Evolutionary conservation across 192 early-diverging fungal species (phyloP).

Genomic region (Coemansia sp.): DNA sequence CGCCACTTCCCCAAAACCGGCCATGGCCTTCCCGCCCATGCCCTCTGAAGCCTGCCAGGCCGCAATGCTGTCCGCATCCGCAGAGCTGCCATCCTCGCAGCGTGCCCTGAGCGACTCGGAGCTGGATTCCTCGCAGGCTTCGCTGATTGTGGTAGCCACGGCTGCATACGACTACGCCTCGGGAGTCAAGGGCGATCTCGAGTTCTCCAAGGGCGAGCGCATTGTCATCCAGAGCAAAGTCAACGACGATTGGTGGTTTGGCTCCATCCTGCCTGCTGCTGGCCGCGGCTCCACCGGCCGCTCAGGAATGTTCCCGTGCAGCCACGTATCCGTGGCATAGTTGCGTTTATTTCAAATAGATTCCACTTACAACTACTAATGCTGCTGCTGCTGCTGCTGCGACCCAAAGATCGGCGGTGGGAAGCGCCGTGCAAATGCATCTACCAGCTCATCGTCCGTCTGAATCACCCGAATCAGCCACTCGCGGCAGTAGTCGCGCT

Average conservation of each 20-base stretch:
- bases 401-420: constrained; percentile 39
- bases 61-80: constrained; percentile 41
- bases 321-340: constrained; percentile 34
- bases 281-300: constrained; percentile 44
- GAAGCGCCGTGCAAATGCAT: constrained; percentile 51
- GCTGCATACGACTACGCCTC: constrained; percentile 50
- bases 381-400: constrained; percentile 8
- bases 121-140: constrained; percentile 19
- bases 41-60: constrained; percentile 52
- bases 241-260: constrained; percentile 57
- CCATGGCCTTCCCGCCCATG: constrained; percentile 51
- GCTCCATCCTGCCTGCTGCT: constrained; percentile 39
- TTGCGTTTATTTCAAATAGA: neutral
- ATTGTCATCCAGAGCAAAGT: constrained; percentile 50
- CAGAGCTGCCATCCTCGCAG: constrained; percentile 2
- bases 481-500: constrained; percentile 49
- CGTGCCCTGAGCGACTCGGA: constrained; percentile 10
- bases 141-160: constrained; percentile 42
- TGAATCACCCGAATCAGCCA: constrained; percentile 52
- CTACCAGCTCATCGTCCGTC: constrained; percentile 52
- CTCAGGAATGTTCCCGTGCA: constrained; percentile 54
- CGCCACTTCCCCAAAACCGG: constrained; percentile 13
- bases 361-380: neutral
- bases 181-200: constrained; percentile 48
- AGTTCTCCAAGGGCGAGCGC: constrained; percentile 46